These are phyloP conservation scores for Botrytis hyacinthi DNA, from an alignment of 2,329 filamentous ascomycete species.

Conservation along the genomic window DNA sequence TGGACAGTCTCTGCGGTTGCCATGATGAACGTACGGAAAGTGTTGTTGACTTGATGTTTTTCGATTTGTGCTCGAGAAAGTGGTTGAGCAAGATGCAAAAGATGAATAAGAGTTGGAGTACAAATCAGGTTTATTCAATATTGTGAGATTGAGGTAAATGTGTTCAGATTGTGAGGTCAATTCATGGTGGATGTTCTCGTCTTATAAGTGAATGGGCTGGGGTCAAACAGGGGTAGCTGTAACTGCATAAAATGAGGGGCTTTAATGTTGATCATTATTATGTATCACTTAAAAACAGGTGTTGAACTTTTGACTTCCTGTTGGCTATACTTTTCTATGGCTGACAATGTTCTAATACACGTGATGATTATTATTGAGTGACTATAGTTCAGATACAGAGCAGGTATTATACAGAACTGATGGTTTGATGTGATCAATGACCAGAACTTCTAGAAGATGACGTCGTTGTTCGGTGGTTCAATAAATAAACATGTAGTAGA, in stretches of 20 bases:
- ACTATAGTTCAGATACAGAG: neutral
- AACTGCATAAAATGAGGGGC: slow-evolving; percentile 15
- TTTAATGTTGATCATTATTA: neutral
- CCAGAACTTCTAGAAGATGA: neutral
- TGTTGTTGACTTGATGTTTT: neutral
- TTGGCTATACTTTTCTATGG: neutral
- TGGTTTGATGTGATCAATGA: neutral
- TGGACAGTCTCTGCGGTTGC: slow-evolving; percentile 50
- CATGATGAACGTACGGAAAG: slow-evolving; percentile 27
- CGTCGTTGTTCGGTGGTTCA: neutral
- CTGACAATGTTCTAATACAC: neutral
- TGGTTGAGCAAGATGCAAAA: neutral
- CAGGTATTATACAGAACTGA: neutral
- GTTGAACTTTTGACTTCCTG: slow-evolving; percentile 6
- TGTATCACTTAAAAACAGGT: slow-evolving; percentile 7
- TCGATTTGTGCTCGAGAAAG: neutral
- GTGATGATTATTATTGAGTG: neutral
- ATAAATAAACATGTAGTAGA: neutral
- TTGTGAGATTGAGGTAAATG: neutral
- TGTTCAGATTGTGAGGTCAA: neutral
- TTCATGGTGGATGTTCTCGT: neutral
- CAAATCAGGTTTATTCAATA: neutral
- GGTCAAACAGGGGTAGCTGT: slow-evolving; percentile 6
- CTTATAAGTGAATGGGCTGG: slow-evolving; percentile 10
- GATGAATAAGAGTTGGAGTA: neutral